Evolutionary conservation across 2,329 filamentous ascomycete species (phyloP), one percentile per base, ranked within the genome.

Genomic region (Boeremia lycopersici): DNA sequence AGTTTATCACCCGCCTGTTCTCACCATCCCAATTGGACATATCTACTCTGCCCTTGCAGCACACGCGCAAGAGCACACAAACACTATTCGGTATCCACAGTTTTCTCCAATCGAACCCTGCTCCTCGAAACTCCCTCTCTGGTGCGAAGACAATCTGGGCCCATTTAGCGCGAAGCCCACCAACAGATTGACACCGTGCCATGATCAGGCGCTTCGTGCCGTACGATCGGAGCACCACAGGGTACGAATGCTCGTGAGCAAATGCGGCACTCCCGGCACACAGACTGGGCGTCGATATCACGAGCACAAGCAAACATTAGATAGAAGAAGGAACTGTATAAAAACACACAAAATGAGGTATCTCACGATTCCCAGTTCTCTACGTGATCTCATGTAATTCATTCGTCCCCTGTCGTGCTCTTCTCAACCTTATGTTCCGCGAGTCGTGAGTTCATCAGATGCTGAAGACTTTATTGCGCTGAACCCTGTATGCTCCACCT

Each of bases 51-150:
- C 48, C 33, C 47, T 61, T 64, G 44, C 45, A 54, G 46, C 38
- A 35, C 45, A 48, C 59, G 61, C 56, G 44, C 55, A 56, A 50
- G 57, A 45, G 46, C 59, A 62, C 56, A 46, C 55, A 56, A 50
- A 59, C 60, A 68, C 39, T 73, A 74, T 74, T 67, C 64, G 71
- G 71, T 74, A 74, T 69, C 57, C 58, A 64, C 62, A 59, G 65
- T 63, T 57, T 64, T 60, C 49, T 50, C 41, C 31, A 50, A 46
- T 47, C 38, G 46, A 42, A 38, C 19, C 36, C 31, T 50, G 28
- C 41, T 25, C n/a, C 26, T 43, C 36, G 12, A 17, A 28, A 23
- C 12, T 42, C 31, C 28, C 25, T 25, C 36, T 33, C 35, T 40
- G 34, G 29, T 19, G 41, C 52, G 30, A 35, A 45, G 31, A 9